Evolutionary conservation across 2,329 filamentous ascomycete species (phyloP), one percentile per base, ranked within the genome.

Genomic region (Ophiostoma sp.): DNA sequence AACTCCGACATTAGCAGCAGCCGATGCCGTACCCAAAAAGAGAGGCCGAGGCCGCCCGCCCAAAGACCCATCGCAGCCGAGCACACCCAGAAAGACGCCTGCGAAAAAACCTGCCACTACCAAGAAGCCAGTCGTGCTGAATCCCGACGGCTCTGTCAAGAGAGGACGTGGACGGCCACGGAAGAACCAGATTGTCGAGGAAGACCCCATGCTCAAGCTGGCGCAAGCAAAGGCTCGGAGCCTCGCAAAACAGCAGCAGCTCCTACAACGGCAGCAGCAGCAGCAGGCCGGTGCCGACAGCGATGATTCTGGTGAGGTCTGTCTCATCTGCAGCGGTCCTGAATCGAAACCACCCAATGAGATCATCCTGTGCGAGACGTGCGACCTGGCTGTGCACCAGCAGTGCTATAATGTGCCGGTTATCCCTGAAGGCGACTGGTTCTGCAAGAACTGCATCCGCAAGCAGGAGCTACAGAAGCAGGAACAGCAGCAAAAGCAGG

Each of bases 331-430:
- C 76, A 80, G 79, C 52, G 84, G 84, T 70, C 83, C 85, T 0
- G 83, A 89, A 72, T 89, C 86, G 0, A 80, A 83, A 48, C 78
- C 81, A 1, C 85, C 85, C 1, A 89, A 90, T 75, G 82, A 87
- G 75, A 89, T 90, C 44, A 79, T 90, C 10, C 83, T 89, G 48
- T 90, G 87, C 77, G 87, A 89, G 73, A 84, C 83, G 69, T 90
- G 88, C 79, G 85, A 89, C 76, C 82, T 83, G 77, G 85, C 85
- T 0, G 85, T 86, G 60, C 87, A 90, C 74, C 86, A 89, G 75
- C 81, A 84, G 73, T 90, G 87, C 76, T 88, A 88, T 74, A 79
- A 83, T 35, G 79, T 90, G 48, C 78, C 81, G 0, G 81, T 83
- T 60, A 84, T 89, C 48, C 87, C 87, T 1, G 81, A 85, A 67